A percentile compares a stretch with the other conserved stretches of the same genome.
Conservation (phyloP, 345 rosid genomes). For the Syzygium oleosum region DNA sequence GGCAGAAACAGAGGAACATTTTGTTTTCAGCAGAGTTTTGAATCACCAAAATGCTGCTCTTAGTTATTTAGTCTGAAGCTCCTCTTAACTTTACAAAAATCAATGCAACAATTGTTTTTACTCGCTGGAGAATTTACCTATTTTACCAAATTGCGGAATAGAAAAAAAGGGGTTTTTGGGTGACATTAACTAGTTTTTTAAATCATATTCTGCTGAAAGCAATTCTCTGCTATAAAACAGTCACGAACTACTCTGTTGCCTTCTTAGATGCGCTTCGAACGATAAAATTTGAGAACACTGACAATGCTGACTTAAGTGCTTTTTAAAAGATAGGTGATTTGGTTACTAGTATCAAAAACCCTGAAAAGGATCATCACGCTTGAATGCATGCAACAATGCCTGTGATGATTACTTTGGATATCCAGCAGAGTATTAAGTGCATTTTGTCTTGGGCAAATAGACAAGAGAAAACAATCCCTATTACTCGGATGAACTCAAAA, state of each 20-base stretch:
- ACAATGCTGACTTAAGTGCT: background rate
- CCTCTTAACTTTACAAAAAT: background rate
- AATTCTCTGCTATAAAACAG: background rate
- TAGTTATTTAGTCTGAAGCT: background rate
- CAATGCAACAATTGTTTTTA: background rate
- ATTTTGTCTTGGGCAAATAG: background rate
- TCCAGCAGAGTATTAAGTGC: background rate
- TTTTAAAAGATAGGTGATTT: background rate
- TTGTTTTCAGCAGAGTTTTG: background rate
- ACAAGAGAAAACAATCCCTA: background rate
- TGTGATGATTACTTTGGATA: background rate
- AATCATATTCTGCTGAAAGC: background rate
- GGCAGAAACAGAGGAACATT: background rate
- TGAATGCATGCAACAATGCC: background rate
- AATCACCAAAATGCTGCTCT: background rate
- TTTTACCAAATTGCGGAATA: background rate
- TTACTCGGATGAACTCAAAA: background rate
- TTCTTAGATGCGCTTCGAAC: background rate
- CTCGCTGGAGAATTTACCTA: background rate
- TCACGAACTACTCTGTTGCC: background rate
- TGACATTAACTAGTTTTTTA: background rate
- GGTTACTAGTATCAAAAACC: background rate
- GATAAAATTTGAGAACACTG: background rate
- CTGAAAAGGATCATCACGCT: background rate
- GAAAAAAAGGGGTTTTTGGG: background rate